Percentiles rank a stretch among this genome's conserved stretches.
phyloP scores from a whole-genome alignment of 352 stramenopile genomes.

The Albugo laibachii region DNA sequence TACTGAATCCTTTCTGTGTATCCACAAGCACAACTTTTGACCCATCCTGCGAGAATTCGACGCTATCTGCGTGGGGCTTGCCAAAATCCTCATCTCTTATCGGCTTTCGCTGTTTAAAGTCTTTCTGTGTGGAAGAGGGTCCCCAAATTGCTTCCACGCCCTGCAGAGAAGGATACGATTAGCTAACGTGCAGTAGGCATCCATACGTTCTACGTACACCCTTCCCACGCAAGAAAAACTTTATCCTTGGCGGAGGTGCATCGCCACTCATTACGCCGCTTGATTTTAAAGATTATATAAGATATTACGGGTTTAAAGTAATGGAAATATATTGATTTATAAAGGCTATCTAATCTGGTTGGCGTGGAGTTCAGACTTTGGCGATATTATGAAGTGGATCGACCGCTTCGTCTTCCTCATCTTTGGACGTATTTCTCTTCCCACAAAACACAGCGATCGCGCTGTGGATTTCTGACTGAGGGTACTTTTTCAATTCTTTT shows the following conservation, averaged over 20 bases:
- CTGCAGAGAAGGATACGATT: background rate
- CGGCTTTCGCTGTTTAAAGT: slow-evolving; percentile 15
- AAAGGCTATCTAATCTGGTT: no score
- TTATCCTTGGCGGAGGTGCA: slow-evolving; percentile 4
- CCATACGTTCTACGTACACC: slow-evolving; percentile 1
- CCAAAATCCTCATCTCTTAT: slow-evolving; percentile 40
- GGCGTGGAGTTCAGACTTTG: no score
- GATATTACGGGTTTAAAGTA: no score
- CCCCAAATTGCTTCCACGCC: slow-evolving; percentile 66
- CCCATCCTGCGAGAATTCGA: slow-evolving; percentile 58
- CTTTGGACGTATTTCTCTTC: no score
- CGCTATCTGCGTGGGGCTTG: slow-evolving; percentile 25
- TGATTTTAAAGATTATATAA: no score
- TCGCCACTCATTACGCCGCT: no score
- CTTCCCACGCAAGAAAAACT: slow-evolving; percentile 72
- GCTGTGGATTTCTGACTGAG: no score
- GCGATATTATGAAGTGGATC: no score
- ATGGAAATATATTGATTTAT: no score
- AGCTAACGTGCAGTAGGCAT: background rate
- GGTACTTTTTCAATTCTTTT: no score
- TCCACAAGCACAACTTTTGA: slow-evolving; percentile 40
- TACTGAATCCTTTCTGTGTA: slow-evolving; percentile 34
- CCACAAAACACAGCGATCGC: no score
- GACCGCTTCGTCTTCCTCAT: no score
- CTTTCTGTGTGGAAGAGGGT: slow-evolving; percentile 19